Base-by-base conservation (phyloP, 495 filamentous ascomycete genomes). In the Apodospora peruviana region DNA sequence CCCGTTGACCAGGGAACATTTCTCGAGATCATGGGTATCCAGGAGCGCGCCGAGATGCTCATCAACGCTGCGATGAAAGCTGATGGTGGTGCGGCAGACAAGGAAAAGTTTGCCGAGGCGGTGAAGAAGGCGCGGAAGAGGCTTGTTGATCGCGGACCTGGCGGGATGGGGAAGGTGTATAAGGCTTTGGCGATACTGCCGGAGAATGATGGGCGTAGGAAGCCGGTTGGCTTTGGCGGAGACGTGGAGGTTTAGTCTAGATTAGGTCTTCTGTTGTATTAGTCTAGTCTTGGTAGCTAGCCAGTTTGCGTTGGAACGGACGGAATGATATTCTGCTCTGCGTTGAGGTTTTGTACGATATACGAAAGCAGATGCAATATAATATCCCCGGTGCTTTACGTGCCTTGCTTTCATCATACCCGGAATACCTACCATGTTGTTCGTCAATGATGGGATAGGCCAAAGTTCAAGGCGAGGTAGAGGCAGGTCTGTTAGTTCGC, bases 201-300 rank as follows among this genome's bases (percentile, higher is more conserved):
- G 0, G 86, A 89, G 67, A 83, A 82, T 54, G 79, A 72, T 17
- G 90, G 88, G 3, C 69, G 66, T 60, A 74, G 84, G 53, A 74
- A 83, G 32, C 93, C 93, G 8, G 88, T 96, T 54, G 93, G 93
- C 19, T 96, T 98, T 76, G 93, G 91, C 0, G 91, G 91, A 14
- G 78, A 80, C 61, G 76, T 94, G 12, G 60, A 53, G 16, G 55
- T 7, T 11, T 48, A 55, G 40, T 11, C n/a, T n/a, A n/a, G n/a
- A n/a, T n/a, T n/a, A n/a, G n/a, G n/a, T n/a, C n/a, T n/a, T n/a
- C n/a, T n/a, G n/a, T n/a, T n/a, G n/a, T n/a, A n/a, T n/a, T n/a
- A n/a, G n/a, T n/a, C n/a, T n/a, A n/a, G n/a, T n/a, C n/a, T n/a
- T n/a, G n/a, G n/a, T n/a, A n/a, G n/a, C n/a, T n/a, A n/a, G n/a